phyloP scores from a whole-genome alignment of 148 eudicot species.

The Fagopyrum homotropicum region DNA sequence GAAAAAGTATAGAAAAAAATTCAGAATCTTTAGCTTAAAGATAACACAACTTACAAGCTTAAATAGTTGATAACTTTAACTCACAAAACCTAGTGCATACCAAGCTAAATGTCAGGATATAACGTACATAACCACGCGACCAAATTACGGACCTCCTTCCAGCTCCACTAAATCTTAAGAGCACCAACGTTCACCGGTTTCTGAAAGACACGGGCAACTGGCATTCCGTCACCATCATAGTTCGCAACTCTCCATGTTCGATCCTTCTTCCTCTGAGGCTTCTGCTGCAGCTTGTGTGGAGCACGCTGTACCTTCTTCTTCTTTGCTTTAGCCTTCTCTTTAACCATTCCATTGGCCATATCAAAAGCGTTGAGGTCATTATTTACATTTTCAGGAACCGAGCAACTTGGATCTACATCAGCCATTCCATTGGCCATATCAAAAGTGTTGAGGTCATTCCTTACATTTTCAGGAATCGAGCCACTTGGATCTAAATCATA shows the following conservation, averaged over 20 bases:
- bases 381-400: conserved; percentile 51
- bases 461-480: conserved; percentile 40
- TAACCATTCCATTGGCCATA: conserved; percentile 49
- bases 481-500: conserved; percentile 28
- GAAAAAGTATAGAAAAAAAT: too few relatives aligned
- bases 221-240: conserved; percentile 82
- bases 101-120: not conserved
- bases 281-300: conserved; percentile 75
- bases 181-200: conserved; percentile 65
- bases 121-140: not conserved
- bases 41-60: not conserved
- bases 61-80: too few relatives aligned
- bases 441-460: conserved; percentile 68
- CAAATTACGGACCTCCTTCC: not conserved
- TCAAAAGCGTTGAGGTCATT: conserved; percentile 74
- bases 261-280: conserved; percentile 85
- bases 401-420: conserved; percentile 27
- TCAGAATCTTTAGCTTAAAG: not conserved
- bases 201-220: conserved; percentile 62
- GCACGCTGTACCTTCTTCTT: conserved; percentile 43
- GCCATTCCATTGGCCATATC: conserved; percentile 54
- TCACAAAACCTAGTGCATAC: not conserved
- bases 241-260: conserved; percentile 78
- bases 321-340: conserved; percentile 25
- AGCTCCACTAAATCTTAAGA: conserved; percentile 14